Evolutionary conservation across 169 alveolate genomes (phyloP).

Genomic region (Eimeria maxima): DNA sequence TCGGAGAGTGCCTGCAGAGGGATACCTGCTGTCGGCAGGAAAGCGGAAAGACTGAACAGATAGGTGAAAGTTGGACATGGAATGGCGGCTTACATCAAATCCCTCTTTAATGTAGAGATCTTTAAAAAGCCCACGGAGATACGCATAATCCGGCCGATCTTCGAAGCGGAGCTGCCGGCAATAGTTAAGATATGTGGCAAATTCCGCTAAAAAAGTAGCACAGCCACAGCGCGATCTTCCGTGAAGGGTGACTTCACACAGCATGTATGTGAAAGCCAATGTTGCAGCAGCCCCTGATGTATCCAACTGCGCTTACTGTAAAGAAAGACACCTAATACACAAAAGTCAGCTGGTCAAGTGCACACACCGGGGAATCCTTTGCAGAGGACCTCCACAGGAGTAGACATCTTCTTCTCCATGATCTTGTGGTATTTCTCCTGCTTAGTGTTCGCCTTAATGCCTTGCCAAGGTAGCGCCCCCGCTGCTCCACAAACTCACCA

Average conservation of each 20-base stretch:
- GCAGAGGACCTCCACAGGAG: slow-evolving; percentile 96
- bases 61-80: not conserved
- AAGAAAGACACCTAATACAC: not conserved
- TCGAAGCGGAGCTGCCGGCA: slow-evolving; percentile 91
- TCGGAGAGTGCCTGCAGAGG: not conserved
- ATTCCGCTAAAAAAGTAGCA: slow-evolving; percentile 87
- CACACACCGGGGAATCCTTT: slow-evolving; percentile 83
- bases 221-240: not conserved
- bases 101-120: slow-evolving; percentile 96
- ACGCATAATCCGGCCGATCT: slow-evolving; percentile 93
- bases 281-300: not conserved
- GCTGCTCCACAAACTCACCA: slow-evolving; percentile 85
- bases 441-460: slow-evolving; percentile 96
- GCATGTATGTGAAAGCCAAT: not conserved
- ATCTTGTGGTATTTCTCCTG: slow-evolving; percentile 98
- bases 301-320: not conserved
- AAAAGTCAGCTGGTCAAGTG: not conserved
- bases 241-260: not conserved
- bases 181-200: slow-evolving; percentile 88
- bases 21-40: not conserved
- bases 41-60: not conserved
- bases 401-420: slow-evolving; percentile 98
- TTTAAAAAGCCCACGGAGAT: slow-evolving; percentile 96
- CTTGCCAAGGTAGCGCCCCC: slow-evolving; percentile 99
- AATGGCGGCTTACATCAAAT: slow-evolving; percentile 84